Evolutionary conservation across 768 basidiomycete species (phyloP).

Genomic region (Lactarius indigo): DNA sequence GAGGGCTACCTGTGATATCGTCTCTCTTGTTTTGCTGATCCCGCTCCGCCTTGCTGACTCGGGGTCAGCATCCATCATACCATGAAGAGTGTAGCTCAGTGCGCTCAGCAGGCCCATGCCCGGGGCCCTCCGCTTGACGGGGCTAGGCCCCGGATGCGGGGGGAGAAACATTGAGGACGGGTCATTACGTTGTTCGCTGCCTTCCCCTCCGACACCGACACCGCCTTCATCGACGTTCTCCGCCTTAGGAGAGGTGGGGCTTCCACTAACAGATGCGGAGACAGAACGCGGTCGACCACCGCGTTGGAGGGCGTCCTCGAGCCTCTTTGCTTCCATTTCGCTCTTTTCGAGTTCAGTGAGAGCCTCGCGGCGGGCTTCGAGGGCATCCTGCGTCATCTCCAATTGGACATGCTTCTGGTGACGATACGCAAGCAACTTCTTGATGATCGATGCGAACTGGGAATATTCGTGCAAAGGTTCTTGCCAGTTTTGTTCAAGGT

Average conservation of each 20-base stretch:
- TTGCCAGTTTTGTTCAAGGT: conserved; percentile 91
- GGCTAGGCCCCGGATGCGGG: conserved; percentile 77
- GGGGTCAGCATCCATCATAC: conserved; percentile 99
- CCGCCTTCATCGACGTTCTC: neutral
- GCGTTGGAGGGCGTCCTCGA: conserved; percentile 81
- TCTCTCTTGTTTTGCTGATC: conserved; percentile 92
- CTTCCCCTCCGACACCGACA: conserved; percentile 15
- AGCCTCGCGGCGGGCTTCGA: conserved; percentile 80
- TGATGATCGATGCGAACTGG: conserved; percentile 94
- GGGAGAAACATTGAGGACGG: conserved; percentile 52
- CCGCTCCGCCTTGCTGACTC: conserved; percentile 90
- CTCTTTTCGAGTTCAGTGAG: conserved; percentile 90
- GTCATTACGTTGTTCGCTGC: conserved; percentile 35
- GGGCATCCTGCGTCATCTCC: conserved; percentile 91
- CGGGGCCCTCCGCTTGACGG: conserved; percentile 57
- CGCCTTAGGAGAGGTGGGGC: neutral
- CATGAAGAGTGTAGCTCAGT: conserved; percentile 89
- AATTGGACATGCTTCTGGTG: conserved; percentile 98
- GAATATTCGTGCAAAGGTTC: conserved; percentile 95
- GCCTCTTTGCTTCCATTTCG: conserved; percentile 82
- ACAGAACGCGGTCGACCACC: conserved; percentile 44
- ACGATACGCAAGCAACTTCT: conserved; percentile 88
- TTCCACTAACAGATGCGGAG: neutral
- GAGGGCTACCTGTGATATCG: conserved; percentile 79
- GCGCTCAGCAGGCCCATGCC: conserved; percentile 89